Base-by-base conservation (phyloP, 2,329 filamentous ascomycete species). In the Plectosphaerella cucumerina region DNA sequence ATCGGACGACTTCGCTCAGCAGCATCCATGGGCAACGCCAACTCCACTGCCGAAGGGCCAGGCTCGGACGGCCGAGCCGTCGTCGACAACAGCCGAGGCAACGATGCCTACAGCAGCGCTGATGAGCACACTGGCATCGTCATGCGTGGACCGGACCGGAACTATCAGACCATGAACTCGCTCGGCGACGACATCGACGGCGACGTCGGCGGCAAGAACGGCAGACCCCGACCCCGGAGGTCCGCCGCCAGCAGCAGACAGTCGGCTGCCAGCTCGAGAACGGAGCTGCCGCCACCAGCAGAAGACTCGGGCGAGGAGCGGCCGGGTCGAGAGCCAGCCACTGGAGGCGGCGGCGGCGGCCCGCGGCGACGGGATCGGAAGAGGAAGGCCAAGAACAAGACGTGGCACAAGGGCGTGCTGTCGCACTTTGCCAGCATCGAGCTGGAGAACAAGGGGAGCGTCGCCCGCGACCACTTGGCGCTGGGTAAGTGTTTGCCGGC, bases 391-490 rank as follows among this genome's bases (percentile, higher is more conserved):
- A 56, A 59, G 44, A 56, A 63, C 39, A 65, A 66, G 54, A 56
- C 65, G 41, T 84, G 84, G 78, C 84, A 79, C 76, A 71, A 71
- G 59, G 62, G 63, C 31, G 65, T 81, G 37, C 58, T 75, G 21
- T 69, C 64, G 8, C 68, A 73, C 51, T 76, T 85, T 48, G 75
- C 73, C 60, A 81, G 80, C 5, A 78, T 94, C 48, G 89, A 93
- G 72, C 69, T 94, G 53, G 89, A 94, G 67, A 94, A 94, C 63
- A 93, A 90, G 68, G 89, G 89, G 37, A 90, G 86, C 63, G 89
- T 93, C 37, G 89, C 89, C 11, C 76, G 89, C 61, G 89, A 94
- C 67, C 89, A 94, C 70, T 72, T 94, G 50, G 89, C 89, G 20
- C 71, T 94, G 46, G 88, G 88, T 92, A 70, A 17, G 53, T 53